phyloP scores from a whole-genome alignment of 805 yeast genomes.

The Saccharomycopsis fermentans region DNA sequence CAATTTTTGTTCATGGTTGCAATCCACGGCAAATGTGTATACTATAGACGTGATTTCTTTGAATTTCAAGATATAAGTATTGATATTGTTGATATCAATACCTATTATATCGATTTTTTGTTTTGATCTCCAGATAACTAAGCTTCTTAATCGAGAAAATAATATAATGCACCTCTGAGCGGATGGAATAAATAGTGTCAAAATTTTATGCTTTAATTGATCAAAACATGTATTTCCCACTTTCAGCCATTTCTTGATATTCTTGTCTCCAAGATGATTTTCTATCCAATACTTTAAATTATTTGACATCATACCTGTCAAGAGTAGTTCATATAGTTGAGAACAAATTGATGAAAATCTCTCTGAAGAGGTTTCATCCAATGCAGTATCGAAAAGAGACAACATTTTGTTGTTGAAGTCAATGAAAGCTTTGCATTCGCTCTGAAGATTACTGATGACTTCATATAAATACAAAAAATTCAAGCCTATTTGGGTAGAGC shows the following conservation, averaged over 20 bases:
- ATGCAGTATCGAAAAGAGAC: constrained; percentile 29
- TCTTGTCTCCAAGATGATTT: constrained; percentile 59
- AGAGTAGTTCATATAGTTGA: constrained; percentile 36
- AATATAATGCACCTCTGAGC: constrained; percentile 44
- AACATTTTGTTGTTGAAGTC: constrained; percentile 30
- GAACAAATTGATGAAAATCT: constrained; percentile 26
- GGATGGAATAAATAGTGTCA: constrained; percentile 42
- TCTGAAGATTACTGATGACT: constrained; percentile 23
- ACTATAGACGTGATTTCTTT: constrained; percentile 24
- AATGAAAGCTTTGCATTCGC: constrained; percentile 28
- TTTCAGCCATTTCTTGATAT: constrained; percentile 44
- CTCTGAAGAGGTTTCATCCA: constrained; percentile 9
- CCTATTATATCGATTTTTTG: neutral
- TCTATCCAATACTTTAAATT: constrained; percentile 48
- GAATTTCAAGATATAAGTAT: constrained; percentile 14
- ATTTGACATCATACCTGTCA: constrained; percentile 42
- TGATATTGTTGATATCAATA: neutral
- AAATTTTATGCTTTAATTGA: constrained; percentile 35
- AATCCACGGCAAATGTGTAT: constrained; percentile 30
- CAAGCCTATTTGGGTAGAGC: constrained; percentile 27
- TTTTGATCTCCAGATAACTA: constrained; percentile 28
- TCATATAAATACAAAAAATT: constrained; percentile 28
- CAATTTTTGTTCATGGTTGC: constrained; percentile 36
- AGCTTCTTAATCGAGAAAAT: constrained; percentile 33
- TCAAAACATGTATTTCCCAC: constrained; percentile 44